A percentile compares a stretch with the other conserved stretches of the same genome.
These are phyloP conservation scores for Candida qinlingensis DNA, from an alignment of 805 yeast species.

Conservation along the genomic window DNA sequence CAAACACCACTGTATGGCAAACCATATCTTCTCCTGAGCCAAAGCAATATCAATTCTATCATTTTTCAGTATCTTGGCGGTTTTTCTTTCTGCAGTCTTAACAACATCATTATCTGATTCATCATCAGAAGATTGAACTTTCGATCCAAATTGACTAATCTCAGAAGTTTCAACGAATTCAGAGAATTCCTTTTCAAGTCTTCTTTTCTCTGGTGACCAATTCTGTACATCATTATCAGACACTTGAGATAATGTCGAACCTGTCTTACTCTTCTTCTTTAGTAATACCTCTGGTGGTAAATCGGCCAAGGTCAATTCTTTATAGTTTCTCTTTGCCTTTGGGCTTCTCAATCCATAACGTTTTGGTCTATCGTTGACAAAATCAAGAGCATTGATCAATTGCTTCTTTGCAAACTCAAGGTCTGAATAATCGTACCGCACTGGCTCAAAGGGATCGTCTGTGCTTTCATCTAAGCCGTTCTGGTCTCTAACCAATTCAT, in stretches of 20 bases:
- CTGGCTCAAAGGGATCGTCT: slow-evolving; percentile 1
- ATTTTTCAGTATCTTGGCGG: slow-evolving; percentile 21
- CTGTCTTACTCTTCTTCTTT: background rate
- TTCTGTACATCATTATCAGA: background rate
- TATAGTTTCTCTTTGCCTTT: slow-evolving; percentile 10
- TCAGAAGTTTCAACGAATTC: background rate
- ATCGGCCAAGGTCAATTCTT: slow-evolving; percentile 2
- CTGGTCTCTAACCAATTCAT: slow-evolving; percentile 8
- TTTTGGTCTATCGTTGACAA: slow-evolving; percentile 2
- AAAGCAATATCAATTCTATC: slow-evolving; percentile 23
- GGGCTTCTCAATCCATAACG: slow-evolving; percentile 9
- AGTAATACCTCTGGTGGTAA: background rate
- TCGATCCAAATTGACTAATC: background rate
- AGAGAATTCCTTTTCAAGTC: slow-evolving; percentile 10
- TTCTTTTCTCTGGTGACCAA: slow-evolving; percentile 22
- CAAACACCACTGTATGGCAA: slow-evolving; percentile 27
- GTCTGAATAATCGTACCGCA: slow-evolving; percentile 9
- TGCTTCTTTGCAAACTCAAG: slow-evolving; percentile 10
- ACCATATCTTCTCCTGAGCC: slow-evolving; percentile 21
- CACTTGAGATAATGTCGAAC: background rate
- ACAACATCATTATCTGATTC: slow-evolving; percentile 4
- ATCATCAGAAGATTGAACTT: background rate
- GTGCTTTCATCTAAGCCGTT: background rate
- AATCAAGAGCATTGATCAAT: slow-evolving; percentile 10
- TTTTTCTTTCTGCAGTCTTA: slow-evolving; percentile 13